A percentile compares a stretch with the other conserved stretches of the same genome.
Evolutionary conservation across 805 yeast species (phyloP).

Genomic region (Yarrowia divulgata): DNA sequence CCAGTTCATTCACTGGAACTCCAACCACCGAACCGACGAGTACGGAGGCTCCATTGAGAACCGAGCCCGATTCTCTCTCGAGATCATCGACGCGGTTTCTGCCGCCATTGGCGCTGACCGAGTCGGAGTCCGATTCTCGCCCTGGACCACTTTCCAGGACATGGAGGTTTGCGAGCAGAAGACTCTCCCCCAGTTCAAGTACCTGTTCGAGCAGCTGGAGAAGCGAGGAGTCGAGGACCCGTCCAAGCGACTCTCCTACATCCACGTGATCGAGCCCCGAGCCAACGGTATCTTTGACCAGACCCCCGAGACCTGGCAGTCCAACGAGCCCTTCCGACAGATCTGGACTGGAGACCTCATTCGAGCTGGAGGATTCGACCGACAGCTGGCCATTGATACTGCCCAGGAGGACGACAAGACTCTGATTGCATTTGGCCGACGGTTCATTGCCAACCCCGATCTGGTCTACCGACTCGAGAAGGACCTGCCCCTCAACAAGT

Average conservation of each 20-base stretch:
- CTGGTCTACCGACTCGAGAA: constrained; percentile 56
- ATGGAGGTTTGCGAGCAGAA: constrained; percentile 40
- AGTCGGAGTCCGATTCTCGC: constrained; percentile 55
- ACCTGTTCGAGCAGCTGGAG: constrained; percentile 54
- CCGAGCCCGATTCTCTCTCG: constrained; percentile 59
- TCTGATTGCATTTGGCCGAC: constrained; percentile 57
- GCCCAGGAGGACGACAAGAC: constrained; percentile 46
- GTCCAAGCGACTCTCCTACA: constrained; percentile 52
- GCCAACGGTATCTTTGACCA: constrained; percentile 46
- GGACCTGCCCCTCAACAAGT: constrained; percentile 54
- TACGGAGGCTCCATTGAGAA: constrained; percentile 70
- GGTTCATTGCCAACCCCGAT: constrained; percentile 64
- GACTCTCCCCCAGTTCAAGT: constrained; percentile 49
- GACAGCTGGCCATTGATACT: constrained; percentile 42
- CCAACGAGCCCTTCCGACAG: constrained; percentile 46
- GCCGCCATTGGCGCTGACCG: constrained; percentile 57
- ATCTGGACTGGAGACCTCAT: constrained; percentile 58
- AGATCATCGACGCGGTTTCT: constrained; percentile 59
- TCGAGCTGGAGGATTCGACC: constrained; percentile 52
- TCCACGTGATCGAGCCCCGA: constrained; percentile 53
- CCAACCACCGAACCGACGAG: constrained; percentile 63
- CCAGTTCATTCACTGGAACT: constrained; percentile 55
- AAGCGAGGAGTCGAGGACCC: constrained; percentile 48
- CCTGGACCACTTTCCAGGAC: constrained; percentile 42
- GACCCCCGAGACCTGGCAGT: constrained; percentile 39